Conservation (phyloP, 2,329 filamentous ascomycete genomes). For the Apiospora malaysiana region DNA sequence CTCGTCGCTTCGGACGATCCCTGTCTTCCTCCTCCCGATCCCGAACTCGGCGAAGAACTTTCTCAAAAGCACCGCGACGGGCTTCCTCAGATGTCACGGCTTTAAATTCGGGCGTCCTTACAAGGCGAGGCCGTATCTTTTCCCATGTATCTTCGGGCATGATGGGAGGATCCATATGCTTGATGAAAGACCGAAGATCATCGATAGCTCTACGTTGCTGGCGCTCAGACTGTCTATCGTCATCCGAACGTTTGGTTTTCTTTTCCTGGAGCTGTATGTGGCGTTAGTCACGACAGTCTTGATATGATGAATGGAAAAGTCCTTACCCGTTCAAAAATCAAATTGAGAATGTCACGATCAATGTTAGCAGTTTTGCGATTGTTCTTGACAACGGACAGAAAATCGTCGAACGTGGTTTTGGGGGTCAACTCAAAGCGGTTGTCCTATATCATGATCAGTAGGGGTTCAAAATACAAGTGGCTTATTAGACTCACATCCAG, state of each 20-base stretch:
- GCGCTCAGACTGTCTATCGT: conserved; percentile 84
- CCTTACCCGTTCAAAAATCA: conserved; percentile 82
- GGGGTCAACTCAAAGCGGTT: conserved; percentile 89
- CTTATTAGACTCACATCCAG: conserved; percentile 71
- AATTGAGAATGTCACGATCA: conserved; percentile 76
- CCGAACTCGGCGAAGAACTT: conserved; percentile 85
- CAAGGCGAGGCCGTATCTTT: conserved; percentile 78
- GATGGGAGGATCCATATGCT: conserved; percentile 87
- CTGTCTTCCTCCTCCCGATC: conserved; percentile 90
- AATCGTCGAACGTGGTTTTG: conserved; percentile 88
- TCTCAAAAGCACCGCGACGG: conserved; percentile 86
- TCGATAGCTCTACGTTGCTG: conserved; percentile 86
- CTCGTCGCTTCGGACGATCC: conserved; percentile 63
- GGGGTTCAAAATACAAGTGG: neutral
- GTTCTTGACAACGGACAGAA: conserved; percentile 79
- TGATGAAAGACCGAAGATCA: conserved; percentile 82
- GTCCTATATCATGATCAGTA: conserved; percentile 61
- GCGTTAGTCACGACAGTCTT: neutral
- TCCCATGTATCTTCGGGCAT: conserved; percentile 83
- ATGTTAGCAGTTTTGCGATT: conserved; percentile 89
- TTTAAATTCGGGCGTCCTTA: conserved; percentile 83
- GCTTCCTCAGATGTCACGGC: conserved; percentile 83
- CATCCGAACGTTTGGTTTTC: conserved; percentile 73
- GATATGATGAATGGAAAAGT: neutral
- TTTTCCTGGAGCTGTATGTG: conserved; percentile 76